These are phyloP conservation scores for Macadamia tetraphylla DNA, from an alignment of 164 flowering plant species.

Conservation along the genomic window DNA sequence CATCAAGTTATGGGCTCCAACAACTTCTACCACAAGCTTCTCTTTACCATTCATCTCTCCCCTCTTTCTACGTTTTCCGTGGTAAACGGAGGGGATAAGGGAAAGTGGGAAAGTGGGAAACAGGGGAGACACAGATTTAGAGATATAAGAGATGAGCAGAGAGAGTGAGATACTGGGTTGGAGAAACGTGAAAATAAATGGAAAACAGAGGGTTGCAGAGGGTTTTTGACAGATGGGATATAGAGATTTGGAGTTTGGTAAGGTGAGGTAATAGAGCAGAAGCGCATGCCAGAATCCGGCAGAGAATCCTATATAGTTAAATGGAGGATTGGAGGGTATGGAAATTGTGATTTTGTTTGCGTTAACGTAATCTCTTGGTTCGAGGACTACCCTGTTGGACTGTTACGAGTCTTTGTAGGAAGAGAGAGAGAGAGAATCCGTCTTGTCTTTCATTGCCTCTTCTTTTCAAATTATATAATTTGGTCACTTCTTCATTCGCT, in stretches of 20 bases:
- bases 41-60: slow-evolving; percentile 7
- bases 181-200: background rate
- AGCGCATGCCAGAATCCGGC: background rate
- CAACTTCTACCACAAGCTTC: slow-evolving; percentile 86
- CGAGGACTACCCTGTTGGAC: too few species aligned
- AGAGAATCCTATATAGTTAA: background rate
- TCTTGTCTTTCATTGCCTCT: too few species aligned
- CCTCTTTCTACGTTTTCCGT: background rate
- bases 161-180: too few species aligned
- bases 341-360: background rate
- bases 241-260: background rate
- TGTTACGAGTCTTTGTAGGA: too few species aligned
- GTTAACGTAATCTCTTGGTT: too few species aligned
- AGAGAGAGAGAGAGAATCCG: too few species aligned
- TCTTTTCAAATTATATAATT: too few species aligned
- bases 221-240: background rate
- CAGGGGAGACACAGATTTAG: background rate
- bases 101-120: background rate
- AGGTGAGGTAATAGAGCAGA: background rate
- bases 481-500: too few species aligned
- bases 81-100: background rate
- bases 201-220: background rate
- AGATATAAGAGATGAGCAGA: background rate
- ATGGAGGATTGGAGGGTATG: background rate
- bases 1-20: slow-evolving; percentile 60